A percentile compares a stretch with the other conserved stretches of the same genome.
These are phyloP conservation scores for Cryptosporidium sp. DNA, from an alignment of 169 alveolate species.

Conservation along the genomic window DNA sequence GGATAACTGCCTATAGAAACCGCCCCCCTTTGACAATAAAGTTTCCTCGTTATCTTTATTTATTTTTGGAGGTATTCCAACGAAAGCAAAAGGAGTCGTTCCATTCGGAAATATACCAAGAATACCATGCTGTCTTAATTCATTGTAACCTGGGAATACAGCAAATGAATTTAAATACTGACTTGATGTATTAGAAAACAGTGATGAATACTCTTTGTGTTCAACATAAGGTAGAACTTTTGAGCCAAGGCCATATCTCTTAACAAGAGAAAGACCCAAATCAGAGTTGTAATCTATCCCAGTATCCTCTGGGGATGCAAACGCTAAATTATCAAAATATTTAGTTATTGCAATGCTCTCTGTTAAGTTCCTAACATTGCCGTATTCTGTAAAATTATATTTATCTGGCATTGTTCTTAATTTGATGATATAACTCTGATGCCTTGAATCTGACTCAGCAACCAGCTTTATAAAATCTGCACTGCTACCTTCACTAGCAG, in stretches of 20 bases:
- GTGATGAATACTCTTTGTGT: slow-evolving; percentile 14
- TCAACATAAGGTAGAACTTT: slow-evolving; percentile 68
- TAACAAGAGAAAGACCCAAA: slow-evolving; percentile 29
- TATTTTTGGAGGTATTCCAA: slow-evolving; percentile 5
- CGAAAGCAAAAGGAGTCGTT: slow-evolving; percentile 58
- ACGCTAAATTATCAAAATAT: slow-evolving; percentile 16
- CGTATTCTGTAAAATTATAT: slow-evolving; percentile 34
- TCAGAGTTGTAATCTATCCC: slow-evolving; percentile 38
- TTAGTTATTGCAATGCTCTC: slow-evolving; percentile 19
- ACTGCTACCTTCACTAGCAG: background rate
- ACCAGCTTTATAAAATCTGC: slow-evolving; percentile 18
- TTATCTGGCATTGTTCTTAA: slow-evolving; percentile 14
- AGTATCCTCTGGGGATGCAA: slow-evolving; percentile 9
- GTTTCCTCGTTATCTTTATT: slow-evolving; percentile 10
- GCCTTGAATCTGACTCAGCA: slow-evolving; percentile 42
- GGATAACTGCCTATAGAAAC: slow-evolving; percentile 52
- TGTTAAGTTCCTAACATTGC: slow-evolving; percentile 45
- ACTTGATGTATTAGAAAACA: slow-evolving; percentile 17
- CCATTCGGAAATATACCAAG: slow-evolving; percentile 72
- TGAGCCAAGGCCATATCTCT: slow-evolving; percentile 38
- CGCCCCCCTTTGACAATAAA: slow-evolving; percentile 43
- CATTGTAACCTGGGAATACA: slow-evolving; percentile 55
- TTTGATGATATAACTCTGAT: slow-evolving; percentile 58
- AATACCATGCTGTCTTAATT: slow-evolving; percentile 49
- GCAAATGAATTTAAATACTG: slow-evolving; percentile 54